phyloP scores from a whole-genome alignment of 495 filamentous ascomycete species.

The Annulohypoxylon moriforme region DNA sequence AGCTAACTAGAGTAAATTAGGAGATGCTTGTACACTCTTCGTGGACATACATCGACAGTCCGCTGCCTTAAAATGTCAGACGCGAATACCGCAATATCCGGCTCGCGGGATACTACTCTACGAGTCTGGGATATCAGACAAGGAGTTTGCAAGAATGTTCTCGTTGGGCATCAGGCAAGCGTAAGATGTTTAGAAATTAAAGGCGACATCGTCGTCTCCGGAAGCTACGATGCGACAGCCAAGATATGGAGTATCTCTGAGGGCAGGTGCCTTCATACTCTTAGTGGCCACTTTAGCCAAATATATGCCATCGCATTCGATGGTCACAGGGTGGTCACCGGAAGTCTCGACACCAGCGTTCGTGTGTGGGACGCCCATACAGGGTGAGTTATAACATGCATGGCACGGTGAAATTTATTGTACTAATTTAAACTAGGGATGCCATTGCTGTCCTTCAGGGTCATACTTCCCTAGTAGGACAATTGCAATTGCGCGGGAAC shows the following conservation, averaged over 20 bases:
- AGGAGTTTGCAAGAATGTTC: constrained; percentile 87
- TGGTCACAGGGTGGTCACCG: constrained; percentile 91
- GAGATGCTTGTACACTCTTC: constrained; percentile 80
- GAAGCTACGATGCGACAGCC: constrained; percentile 96
- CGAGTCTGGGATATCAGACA: constrained; percentile 93
- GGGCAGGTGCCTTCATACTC: constrained; percentile 86
- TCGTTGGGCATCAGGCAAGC: constrained; percentile 95
- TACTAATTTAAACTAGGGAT: constrained; percentile 61
- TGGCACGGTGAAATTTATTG: constrained; percentile 7
- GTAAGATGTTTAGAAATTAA: constrained; percentile 96
- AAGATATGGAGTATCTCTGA: constrained; percentile 97
- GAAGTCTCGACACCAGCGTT: constrained; percentile 95
- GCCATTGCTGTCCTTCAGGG: constrained; percentile 95
- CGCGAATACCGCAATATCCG: constrained; percentile 90
- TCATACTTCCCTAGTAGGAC: constrained; percentile 96
- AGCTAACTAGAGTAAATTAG: constrained; percentile 53
- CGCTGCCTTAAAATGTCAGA: constrained; percentile 98
- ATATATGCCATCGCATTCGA: constrained; percentile 99
- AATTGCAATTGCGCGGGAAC: constrained; percentile 92
- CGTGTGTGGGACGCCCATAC: constrained; percentile 94
- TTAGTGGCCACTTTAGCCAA: constrained; percentile 97
- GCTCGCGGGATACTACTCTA: constrained; percentile 93
- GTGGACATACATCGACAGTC: constrained; percentile 96
- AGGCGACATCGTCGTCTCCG: constrained; percentile 93
- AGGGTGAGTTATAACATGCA: constrained; percentile 67